These are phyloP conservation scores for Rutstroemia sp. DNA, from an alignment of 2,329 filamentous ascomycete species.

Conservation along the genomic window DNA sequence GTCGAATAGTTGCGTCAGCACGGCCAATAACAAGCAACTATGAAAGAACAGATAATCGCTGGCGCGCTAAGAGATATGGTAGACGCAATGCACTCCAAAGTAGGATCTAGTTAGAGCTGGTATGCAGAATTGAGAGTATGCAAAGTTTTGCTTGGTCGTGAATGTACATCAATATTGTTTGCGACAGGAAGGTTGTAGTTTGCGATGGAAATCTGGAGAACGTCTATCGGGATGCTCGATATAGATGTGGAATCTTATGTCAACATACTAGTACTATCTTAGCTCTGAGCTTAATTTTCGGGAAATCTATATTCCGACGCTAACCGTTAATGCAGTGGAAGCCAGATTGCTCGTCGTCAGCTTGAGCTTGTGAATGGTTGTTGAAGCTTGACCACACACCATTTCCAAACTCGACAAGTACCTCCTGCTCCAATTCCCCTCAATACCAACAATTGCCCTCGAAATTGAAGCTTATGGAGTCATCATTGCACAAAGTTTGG, in stretches of 20 bases:
- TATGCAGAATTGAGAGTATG: background rate
- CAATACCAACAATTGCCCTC: background rate
- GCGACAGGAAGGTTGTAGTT: background rate
- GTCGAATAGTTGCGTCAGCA: no score
- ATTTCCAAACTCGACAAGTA: background rate
- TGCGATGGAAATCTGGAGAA: background rate
- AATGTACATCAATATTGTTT: background rate
- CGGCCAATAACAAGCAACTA: no score
- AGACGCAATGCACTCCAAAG: no score
- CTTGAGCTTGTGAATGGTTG: background rate
- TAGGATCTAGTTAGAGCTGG: background rate
- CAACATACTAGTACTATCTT: conserved; percentile 1
- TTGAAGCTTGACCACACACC: background rate
- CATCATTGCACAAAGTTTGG: conserved; percentile 84
- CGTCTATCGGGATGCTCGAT: background rate
- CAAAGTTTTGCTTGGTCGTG: background rate
- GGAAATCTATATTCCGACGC: conserved; percentile 10
- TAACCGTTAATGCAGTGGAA: conserved; percentile 9
- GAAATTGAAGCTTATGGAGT: conserved; percentile 53
- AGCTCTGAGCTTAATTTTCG: conserved; percentile 16
- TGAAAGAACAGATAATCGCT: no score
- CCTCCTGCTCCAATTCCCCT: background rate
- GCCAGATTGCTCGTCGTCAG: conserved; percentile 18
- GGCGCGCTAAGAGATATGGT: no score
- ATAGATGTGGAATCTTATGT: background rate